Conservation (phyloP, 2,329 filamentous ascomycete genomes). For the Penicillium sp. region DNA sequence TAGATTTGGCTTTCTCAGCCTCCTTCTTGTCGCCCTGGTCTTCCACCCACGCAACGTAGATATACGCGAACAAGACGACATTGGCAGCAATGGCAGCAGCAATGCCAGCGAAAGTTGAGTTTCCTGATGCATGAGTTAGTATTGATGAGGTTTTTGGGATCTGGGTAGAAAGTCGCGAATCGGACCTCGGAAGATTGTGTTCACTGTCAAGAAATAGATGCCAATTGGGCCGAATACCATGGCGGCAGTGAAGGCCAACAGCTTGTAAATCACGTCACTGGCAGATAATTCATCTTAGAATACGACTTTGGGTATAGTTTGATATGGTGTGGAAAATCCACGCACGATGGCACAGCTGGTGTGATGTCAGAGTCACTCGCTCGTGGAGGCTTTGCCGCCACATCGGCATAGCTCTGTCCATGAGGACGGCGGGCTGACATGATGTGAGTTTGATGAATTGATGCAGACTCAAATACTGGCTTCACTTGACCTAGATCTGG, state of each 20-base stretch:
- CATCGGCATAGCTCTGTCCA: conserved; percentile 34
- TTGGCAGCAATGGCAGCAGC: conserved; percentile 89
- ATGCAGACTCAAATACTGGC: not conserved
- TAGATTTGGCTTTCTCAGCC: conserved; percentile 60
- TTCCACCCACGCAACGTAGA: conserved; percentile 88
- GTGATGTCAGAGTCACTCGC: conserved; percentile 69
- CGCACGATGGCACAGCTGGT: conserved; percentile 82
- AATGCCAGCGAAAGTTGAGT: conserved; percentile 82
- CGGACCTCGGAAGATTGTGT: conserved; percentile 75
- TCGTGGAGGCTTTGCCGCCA: conserved; percentile 32
- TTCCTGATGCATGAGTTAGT: conserved; percentile 61
- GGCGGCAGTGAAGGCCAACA: conserved; percentile 84
- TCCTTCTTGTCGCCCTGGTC: conserved; percentile 75
- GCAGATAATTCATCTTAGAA: conserved; percentile 37
- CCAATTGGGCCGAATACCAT: conserved; percentile 88
- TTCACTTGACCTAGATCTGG: no score
- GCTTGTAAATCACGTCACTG: conserved; percentile 81
- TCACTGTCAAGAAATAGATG: conserved; percentile 81
- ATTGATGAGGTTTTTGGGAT: not conserved
- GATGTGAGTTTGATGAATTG: conserved; percentile 7
- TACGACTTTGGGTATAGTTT: not conserved
- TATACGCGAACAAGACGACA: conserved; percentile 84
- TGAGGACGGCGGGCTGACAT: conserved; percentile 38
- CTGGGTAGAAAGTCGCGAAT: not conserved
- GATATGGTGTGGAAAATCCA: conserved; percentile 15